Evolutionary conservation across 2,329 filamentous ascomycete genomes (phyloP).

Genomic region (Penicillium sp.): DNA sequence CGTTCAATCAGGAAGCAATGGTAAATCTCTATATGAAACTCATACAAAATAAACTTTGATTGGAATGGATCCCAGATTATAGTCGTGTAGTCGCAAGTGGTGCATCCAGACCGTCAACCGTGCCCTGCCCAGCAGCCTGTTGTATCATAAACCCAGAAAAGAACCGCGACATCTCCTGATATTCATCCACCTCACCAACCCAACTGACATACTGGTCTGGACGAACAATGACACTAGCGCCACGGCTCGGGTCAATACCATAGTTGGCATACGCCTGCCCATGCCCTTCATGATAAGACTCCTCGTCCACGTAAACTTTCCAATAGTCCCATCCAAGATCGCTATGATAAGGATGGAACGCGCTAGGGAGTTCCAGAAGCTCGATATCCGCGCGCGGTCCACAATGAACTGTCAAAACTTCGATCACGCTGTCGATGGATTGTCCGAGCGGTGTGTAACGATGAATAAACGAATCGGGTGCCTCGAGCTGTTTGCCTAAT

Average conservation of each 20-base stretch:
- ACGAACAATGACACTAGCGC: conserved; percentile 52
- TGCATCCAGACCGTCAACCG: not conserved
- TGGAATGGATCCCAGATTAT: not conserved
- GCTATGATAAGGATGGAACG: conserved; percentile 49
- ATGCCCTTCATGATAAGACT: conserved; percentile 49
- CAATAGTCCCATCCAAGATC: conserved; percentile 56
- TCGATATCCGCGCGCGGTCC: conserved; percentile 50
- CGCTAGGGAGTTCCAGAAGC: conserved; percentile 49
- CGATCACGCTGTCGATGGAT: conserved; percentile 52
- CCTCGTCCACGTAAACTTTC: conserved; percentile 56
- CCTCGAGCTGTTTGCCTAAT: conserved; percentile 48
- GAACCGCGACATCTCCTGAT: conserved; percentile 15
- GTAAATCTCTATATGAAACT: too few relatives aligned
- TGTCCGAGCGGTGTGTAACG: conserved; percentile 41
- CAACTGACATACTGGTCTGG: conserved; percentile 55
- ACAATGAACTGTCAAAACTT: conserved; percentile 60
- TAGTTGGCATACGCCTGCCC: conserved; percentile 57
- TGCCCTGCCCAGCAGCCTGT: conserved; percentile 23
- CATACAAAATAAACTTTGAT: too few relatives aligned
- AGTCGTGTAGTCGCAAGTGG: not conserved
- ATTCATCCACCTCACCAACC: conserved; percentile 23
- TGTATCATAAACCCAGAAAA: conserved; percentile 14
- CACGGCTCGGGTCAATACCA: conserved; percentile 46
- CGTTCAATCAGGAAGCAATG: too few relatives aligned
- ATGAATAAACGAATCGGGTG: conserved; percentile 43